Evolutionary conservation across 352 stramenopile species (phyloP).

Genomic region (Phytophthora fragariaefolia): DNA sequence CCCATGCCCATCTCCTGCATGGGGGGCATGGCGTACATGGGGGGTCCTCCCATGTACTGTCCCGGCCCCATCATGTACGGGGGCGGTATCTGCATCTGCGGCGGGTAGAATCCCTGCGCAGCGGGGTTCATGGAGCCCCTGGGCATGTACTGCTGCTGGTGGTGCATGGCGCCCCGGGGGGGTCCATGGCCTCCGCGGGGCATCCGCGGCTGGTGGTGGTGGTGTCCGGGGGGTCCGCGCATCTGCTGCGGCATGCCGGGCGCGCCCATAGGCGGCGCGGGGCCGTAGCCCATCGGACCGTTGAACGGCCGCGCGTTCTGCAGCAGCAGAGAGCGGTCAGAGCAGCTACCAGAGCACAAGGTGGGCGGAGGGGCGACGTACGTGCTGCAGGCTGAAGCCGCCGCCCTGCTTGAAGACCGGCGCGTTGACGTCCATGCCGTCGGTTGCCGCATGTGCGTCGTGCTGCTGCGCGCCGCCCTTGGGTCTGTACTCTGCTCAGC

Average conservation of each 20-base stretch:
- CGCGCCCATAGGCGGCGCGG: slow-evolving; percentile 38
- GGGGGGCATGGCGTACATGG: slow-evolving; percentile 52
- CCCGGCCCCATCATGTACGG: slow-evolving; percentile 56
- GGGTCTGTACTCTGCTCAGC: slow-evolving; percentile 47
- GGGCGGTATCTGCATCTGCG: slow-evolving; percentile 51
- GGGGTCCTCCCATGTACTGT: slow-evolving; percentile 47
- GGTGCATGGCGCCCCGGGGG: slow-evolving; percentile 46
- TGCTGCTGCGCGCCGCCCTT: slow-evolving; percentile 43
- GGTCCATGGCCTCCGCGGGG: too few species aligned
- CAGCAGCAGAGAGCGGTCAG: neutral
- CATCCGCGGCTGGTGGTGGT: slow-evolving; percentile 47
- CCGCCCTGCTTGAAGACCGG: slow-evolving; percentile 49
- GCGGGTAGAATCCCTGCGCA: slow-evolving; percentile 53
- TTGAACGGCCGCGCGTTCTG: slow-evolving; percentile 51
- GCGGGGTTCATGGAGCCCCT: slow-evolving; percentile 46
- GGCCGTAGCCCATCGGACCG: slow-evolving; percentile 46
- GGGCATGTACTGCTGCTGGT: slow-evolving; percentile 49
- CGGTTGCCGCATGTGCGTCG: slow-evolving; percentile 27
- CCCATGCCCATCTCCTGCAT: slow-evolving; percentile 58
- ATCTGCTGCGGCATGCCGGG: slow-evolving; percentile 54
- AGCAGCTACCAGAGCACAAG: neutral
- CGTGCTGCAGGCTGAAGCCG: slow-evolving; percentile 52
- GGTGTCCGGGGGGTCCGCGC: slow-evolving; percentile 50
- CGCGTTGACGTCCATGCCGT: slow-evolving; percentile 53
- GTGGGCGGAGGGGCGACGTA: slow-evolving; percentile 9